Base-by-base conservation (phyloP, 164 flowering plant species). In the Buxus sempervirens region DNA sequence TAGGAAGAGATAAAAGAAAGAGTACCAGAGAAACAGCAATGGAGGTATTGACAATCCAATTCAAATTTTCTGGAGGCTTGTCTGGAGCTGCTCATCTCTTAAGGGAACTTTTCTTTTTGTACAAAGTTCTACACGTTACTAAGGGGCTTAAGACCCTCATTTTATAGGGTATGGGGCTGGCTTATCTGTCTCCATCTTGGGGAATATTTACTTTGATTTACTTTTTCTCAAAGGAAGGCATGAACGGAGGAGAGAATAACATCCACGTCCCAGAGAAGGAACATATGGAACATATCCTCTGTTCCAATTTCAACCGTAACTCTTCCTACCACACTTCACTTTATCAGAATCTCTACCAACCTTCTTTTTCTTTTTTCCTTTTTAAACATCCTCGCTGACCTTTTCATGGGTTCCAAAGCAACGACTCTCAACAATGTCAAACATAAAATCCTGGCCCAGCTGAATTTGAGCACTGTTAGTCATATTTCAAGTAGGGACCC, bases 271-370 rank as follows among this genome's bases (percentile, higher is more conserved):
- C 23, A 42, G 28, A 16, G 62, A 60, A 70, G 28, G 56, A 27
- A 69, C 21, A 45, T 28, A 62, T 27, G 62, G 79, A 79, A 76
- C 73, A 68, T 76, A 73, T 79, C 75, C 82, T 63, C 51, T 45
- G 45, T 74, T 73, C 82, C 79, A 73, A 71, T 23, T 71, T 79
- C 76, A 66, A 73, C 75, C 68, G 68, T 66, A n/a, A 60, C 53
- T 60, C 77, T 65, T 54, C 48, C 32, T 54, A 54, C 66, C 63
- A 53, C 67, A 60, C 70, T 75, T 75, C 75, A 68, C 73, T 79
- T 32, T 32, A 32, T 3, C 7, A 32, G 38, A 32, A 64, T 79
- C 70, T 63, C 59, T 56, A n/a, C 53, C 63, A 51, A 60, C 51
- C 73, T 61, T 42, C 57, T 38, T 15, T 45, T 56, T 60, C 66